Evolutionary conservation across 768 basidiomycete genomes (phyloP).

Genomic region (Neoboletus subvelutipes): DNA sequence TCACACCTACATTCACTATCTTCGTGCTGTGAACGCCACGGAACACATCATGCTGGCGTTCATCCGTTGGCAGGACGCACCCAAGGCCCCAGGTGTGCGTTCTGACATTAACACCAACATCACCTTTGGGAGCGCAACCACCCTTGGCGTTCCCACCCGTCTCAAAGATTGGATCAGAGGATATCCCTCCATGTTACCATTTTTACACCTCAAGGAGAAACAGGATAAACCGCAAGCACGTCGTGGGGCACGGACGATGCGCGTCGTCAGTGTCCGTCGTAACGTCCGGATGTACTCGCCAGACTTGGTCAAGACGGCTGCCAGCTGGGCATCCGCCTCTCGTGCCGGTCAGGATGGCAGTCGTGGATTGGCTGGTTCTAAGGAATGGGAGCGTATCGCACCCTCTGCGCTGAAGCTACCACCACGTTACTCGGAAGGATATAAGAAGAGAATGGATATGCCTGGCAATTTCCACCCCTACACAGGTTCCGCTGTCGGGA

Average conservation of each 20-base stretch:
- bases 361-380: conserved; percentile 51
- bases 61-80: conserved; percentile 77
- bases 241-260: conserved; percentile 73
- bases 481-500: conserved; percentile 24
- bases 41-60: conserved; percentile 93
- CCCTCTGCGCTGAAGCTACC: conserved; percentile 57
- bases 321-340: conserved; percentile 46
- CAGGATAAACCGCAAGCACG: conserved; percentile 61
- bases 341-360: conserved; percentile 20
- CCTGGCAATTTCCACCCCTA: conserved; percentile 58
- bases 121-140: conserved; percentile 49
- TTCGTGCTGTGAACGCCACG: conserved; percentile 80
- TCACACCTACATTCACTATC: conserved; percentile 65
- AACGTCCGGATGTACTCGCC: conserved; percentile 86
- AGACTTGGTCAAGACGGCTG: conserved; percentile 72
- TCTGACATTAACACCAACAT: conserved; percentile 33
- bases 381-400: conserved; percentile 77
- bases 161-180: conserved; percentile 90
- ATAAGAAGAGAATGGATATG: conserved; percentile 75
- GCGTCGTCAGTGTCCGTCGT: conserved; percentile 72
- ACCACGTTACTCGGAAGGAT: conserved; percentile 72
- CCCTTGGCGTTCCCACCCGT: conserved; percentile 76
- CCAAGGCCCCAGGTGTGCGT: conserved; percentile 34
- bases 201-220: conserved; percentile 49
- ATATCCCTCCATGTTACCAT: conserved; percentile 79